Evolutionary conservation across 768 basidiomycete genomes (phyloP).

Genomic region (Podaxis sp.): DNA sequence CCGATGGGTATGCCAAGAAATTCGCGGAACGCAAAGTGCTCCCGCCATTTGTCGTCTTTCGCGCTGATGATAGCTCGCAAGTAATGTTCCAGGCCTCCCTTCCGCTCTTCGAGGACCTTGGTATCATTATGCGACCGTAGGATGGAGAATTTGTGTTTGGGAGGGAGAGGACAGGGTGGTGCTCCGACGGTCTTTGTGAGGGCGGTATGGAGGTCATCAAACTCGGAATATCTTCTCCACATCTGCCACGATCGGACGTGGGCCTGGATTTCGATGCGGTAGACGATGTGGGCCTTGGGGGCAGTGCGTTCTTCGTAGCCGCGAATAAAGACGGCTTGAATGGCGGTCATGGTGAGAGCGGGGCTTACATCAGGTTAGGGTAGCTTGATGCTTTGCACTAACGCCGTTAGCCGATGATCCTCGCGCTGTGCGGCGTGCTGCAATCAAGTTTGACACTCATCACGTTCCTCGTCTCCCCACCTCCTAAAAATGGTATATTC

Average conservation of each 20-base stretch:
- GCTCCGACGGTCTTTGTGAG: slow-evolving; percentile 73
- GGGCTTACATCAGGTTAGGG: slow-evolving; percentile 9
- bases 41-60: slow-evolving; percentile 82
- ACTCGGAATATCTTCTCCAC: slow-evolving; percentile 94
- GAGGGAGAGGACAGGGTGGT: slow-evolving; percentile 78
- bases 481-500: background rate
- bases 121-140: slow-evolving; percentile 54
- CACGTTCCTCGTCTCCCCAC: background rate
- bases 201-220: slow-evolving; percentile 80
- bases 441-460: background rate
- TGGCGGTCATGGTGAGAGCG: slow-evolving; percentile 52
- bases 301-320: slow-evolving; percentile 60
- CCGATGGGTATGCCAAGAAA: slow-evolving; percentile 84
- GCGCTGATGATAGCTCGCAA: slow-evolving; percentile 80
- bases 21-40: slow-evolving; percentile 71
- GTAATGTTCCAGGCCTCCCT: slow-evolving; percentile 74
- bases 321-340: slow-evolving; percentile 71
- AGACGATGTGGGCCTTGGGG: slow-evolving; percentile 81
- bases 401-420: background rate
- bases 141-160: slow-evolving; percentile 76
- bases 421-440: background rate
- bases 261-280: slow-evolving; percentile 79
- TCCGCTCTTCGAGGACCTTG: slow-evolving; percentile 72
- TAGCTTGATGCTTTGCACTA: background rate
- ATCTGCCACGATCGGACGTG: slow-evolving; percentile 91